phyloP scores from a whole-genome alignment of 495 filamentous ascomycete genomes.

The Thermothielavioides terrestris region DNA sequence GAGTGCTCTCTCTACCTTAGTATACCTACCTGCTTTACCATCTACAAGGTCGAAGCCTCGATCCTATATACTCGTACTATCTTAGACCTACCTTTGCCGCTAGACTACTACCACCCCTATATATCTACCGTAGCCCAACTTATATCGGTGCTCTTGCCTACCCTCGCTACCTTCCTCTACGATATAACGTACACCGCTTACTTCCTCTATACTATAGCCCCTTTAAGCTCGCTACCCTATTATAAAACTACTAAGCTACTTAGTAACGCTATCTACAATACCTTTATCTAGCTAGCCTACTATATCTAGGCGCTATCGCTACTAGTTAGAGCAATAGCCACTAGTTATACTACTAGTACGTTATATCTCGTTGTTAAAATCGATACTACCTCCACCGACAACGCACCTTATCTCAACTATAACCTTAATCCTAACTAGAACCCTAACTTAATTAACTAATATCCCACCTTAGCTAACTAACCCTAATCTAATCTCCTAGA shows the following conservation, averaged over 20 bases:
- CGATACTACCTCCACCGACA: too few relatives aligned
- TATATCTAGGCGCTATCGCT: not conserved
- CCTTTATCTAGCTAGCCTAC: not conserved
- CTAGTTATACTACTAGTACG: not conserved
- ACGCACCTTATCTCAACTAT: too few relatives aligned
- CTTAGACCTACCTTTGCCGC: not conserved
- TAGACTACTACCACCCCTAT: too few relatives aligned
- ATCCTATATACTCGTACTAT: not conserved
- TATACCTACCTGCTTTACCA: not conserved
- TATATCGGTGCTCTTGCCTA: not conserved
- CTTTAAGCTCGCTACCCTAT: not conserved
- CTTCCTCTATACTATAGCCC: not conserved
- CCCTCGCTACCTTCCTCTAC: not conserved
- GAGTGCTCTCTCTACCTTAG: not conserved
- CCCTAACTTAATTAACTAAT: too few relatives aligned
- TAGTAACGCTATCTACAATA: not conserved
- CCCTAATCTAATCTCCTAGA: too few relatives aligned
- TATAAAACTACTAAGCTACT: not conserved
- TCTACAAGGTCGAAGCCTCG: not conserved
- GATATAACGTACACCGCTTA: not conserved
- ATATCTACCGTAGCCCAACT: not conserved
- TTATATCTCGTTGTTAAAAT: too few relatives aligned
- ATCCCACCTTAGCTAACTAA: too few relatives aligned
- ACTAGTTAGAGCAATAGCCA: not conserved
- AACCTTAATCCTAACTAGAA: too few relatives aligned